Evolutionary conservation across 768 basidiomycete genomes (phyloP).

Genomic region (Pisolithus microcarpus): DNA sequence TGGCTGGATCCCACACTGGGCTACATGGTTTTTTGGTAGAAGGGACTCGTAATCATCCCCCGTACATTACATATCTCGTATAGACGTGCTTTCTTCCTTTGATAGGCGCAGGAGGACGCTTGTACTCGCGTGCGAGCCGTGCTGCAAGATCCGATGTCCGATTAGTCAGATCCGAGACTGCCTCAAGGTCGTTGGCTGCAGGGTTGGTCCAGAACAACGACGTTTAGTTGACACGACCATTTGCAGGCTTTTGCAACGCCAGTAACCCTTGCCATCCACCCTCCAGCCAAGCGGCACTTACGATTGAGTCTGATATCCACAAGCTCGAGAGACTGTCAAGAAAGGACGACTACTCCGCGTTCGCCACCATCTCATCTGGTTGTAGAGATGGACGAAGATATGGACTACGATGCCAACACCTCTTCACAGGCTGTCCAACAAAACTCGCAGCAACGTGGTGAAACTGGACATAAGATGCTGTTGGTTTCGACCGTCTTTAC

Average conservation of each 20-base stretch:
- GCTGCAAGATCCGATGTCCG: constrained; percentile 28
- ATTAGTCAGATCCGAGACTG: constrained; percentile 30
- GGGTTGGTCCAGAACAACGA: constrained; percentile 11
- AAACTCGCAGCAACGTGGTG: constrained; percentile 29
- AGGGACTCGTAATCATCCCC: constrained; percentile 26
- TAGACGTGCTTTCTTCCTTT: constrained; percentile 7
- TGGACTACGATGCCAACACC: constrained; percentile 51
- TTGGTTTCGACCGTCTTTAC: constrained; percentile 31
- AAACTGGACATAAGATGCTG: constrained; percentile 64
- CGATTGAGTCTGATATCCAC: neutral
- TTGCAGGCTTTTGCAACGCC: constrained; percentile 1
- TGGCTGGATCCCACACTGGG: constrained; percentile 55
- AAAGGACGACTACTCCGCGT: no score
- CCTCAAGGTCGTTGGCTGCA: constrained; percentile 29
- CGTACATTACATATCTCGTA: constrained; percentile 9
- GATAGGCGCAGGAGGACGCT: neutral
- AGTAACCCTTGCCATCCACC: constrained; percentile 10
- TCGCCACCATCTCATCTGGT: neutral
- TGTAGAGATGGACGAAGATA: constrained; percentile 71
- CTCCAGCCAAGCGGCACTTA: neutral
- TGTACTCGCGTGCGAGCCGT: neutral
- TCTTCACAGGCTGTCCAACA: constrained; percentile 28
- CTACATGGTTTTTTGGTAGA: constrained; percentile 57
- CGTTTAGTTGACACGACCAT: neutral
- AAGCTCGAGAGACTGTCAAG: neutral